Base-by-base conservation (phyloP, 2,329 filamentous ascomycete genomes). In the Nemania sp. region DNA sequence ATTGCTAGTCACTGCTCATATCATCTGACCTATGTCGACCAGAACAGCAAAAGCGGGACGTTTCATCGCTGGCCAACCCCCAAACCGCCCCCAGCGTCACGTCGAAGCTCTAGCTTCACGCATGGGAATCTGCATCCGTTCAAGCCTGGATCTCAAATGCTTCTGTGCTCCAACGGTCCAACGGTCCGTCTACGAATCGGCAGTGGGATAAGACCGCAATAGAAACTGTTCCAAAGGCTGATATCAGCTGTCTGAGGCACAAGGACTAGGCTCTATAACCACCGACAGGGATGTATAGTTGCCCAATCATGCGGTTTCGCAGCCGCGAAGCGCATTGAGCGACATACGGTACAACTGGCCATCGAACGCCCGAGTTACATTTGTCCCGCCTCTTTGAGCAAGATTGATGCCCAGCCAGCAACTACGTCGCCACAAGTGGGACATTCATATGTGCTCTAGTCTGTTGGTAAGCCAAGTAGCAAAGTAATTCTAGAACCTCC, bases 81-180 rank as follows among this genome's bases (percentile, higher is more conserved):
- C 25, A 47, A 50, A 37, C 17, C 18, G 46, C 34, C 61, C 54
- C 57, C 54, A 42, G 50, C 58, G 35, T 51, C 43, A 55, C 39
- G 29, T 60, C 50, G 50, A 63, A 48, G 48, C 49, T 54, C 29
- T 43, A 17, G 49, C 45, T 18, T 40, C 13, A 29, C 7, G 3
- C 25, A 29, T 29, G 7, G 25, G 7, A 7, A 17, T 49, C 54
- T 58, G 58, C 57, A 53, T 32, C 18, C 55, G 13, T 45, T 34
- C 3, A 2, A 49, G 51, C 60, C 57, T 60, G 57, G 60, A 51
- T 46, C 35, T 25, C 37, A 9, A 48, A 29, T 50, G 3, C 46
- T 40, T 57, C 53, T n/a, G 42, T 45, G 57, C 35, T 50, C 53
- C 57, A 32, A 18, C 6, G 39, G 20, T 50, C 53, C 57, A 32